Evolutionary conservation across 1,139 yeast genomes (phyloP), one percentile per base, ranked within the genome.

Genomic region (Hansenula lynferdii): DNA sequence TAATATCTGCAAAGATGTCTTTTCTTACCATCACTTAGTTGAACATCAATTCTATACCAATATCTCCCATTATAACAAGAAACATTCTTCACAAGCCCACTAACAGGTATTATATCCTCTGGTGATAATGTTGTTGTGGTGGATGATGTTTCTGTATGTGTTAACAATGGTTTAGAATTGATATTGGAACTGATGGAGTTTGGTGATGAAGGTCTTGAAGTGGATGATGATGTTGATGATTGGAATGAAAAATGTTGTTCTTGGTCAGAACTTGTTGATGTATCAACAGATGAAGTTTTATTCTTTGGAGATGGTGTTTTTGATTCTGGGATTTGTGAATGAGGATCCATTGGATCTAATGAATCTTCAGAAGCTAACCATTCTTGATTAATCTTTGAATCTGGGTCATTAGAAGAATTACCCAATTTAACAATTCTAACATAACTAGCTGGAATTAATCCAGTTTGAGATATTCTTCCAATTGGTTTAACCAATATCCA

Each of bases 401-500:
- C 31, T 10, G 10, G 8, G 10, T 10, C 17, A 12, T 21, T 17
- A 16, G 20, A 8, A 7, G 45, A 63, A 8, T 55, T 48, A 38
- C 64, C 60, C 48, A 68, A 55, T 49, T 66, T 77, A 32, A 73
- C 68, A 34, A 74, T 67, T 45, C 67, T 70, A 15, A 76, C 81
- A 48, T 72, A 74, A 36, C 72, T 64, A 6, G 71, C 74, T 0
- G 85, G 84, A 5, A 78, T 75, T 49, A 78, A 63, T 1, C 85
- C 85, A 0, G 80, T 77, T 1, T 72, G 73, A 2, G 80, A 75
- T 34, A 76, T 54, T 34, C 80, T 58, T 36, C 75, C 74, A 36
- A 78, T 73, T 7, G 84, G 79, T 53, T 77, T 77, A 12, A 80
- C 84, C 26, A 77, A 67, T 37, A 77, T 68, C 81, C 82, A 77